Evolutionary conservation across 495 filamentous ascomycete species (phyloP).

Genomic region (Penicillium robsamsonii): DNA sequence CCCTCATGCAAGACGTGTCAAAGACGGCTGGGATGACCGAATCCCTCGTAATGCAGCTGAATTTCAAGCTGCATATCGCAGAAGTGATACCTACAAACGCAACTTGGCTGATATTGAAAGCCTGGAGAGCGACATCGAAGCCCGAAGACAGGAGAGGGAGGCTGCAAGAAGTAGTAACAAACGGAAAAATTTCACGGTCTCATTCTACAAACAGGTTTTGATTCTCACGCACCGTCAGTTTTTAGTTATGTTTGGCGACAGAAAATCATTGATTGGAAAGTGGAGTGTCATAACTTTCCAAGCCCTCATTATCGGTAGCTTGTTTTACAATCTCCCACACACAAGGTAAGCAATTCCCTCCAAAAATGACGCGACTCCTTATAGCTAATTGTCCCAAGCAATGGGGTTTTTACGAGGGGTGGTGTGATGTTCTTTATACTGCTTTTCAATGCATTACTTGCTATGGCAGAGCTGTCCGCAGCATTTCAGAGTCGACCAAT

Average conservation of each 20-base stretch:
- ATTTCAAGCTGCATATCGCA: constrained; percentile 54
- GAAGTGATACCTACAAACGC: constrained; percentile 40
- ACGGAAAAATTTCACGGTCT: constrained; percentile 61
- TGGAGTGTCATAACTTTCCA: constrained; percentile 67
- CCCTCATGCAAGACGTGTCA: constrained; percentile 57
- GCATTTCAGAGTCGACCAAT: constrained; percentile 71
- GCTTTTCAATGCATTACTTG: constrained; percentile 77
- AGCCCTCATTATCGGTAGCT: constrained; percentile 70
- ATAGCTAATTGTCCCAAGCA: constrained; percentile 21
- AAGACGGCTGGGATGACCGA: constrained; percentile 56
- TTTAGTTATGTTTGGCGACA: constrained; percentile 62
- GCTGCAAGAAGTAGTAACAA: constrained; percentile 44
- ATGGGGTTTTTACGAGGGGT: constrained; percentile 48
- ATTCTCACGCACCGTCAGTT: constrained; percentile 68
- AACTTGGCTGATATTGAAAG: constrained; percentile 43
- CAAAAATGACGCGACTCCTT: too few species aligned
- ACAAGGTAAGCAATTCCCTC: constrained; percentile 39
- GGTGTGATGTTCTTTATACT: constrained; percentile 71
- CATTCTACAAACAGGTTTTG: constrained; percentile 64
- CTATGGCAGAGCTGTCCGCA: constrained; percentile 71
- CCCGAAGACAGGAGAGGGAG: constrained; percentile 46
- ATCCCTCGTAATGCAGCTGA: constrained; percentile 60
- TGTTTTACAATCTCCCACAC: constrained; percentile 69
- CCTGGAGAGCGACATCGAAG: constrained; percentile 52
- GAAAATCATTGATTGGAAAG: constrained; percentile 46